Evolutionary conservation across 106 monocot genomes (phyloP).

Genomic region (Allium sativum): DNA sequence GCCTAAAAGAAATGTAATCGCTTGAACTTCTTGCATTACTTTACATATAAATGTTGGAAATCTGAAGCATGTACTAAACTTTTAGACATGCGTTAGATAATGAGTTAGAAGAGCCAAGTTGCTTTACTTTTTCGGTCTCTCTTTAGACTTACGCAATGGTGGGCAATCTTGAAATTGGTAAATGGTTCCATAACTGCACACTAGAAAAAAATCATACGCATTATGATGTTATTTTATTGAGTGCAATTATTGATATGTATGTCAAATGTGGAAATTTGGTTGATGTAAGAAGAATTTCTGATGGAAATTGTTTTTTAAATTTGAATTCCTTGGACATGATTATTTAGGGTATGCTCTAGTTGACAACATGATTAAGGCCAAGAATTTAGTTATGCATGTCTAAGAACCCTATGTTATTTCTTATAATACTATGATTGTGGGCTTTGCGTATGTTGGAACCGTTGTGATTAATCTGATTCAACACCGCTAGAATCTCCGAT

Average conservation of each 20-base stretch:
- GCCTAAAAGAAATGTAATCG: conserved; percentile 49
- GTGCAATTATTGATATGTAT: conserved; percentile 69
- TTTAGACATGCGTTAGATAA: conserved; percentile 35
- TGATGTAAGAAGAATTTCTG: conserved; percentile 51
- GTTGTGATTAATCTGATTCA: too few relatives aligned
- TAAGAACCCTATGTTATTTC: conserved; percentile 42
- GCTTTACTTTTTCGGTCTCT: conserved; percentile 35
- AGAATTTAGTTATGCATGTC: conserved; percentile 32
- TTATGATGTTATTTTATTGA: conserved; percentile 50
- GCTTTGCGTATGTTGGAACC: too few relatives aligned
- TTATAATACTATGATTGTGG: conserved; percentile 59
- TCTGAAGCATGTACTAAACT: conserved; percentile 31
- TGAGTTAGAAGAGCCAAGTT: conserved; percentile 30
- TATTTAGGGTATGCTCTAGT: conserved; percentile 43
- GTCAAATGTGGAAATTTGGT: conserved; percentile 40
- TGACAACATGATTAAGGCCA: conserved; percentile 37
- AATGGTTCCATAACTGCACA: conserved; percentile 36
- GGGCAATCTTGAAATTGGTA: conserved; percentile 42
- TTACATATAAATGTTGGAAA: conserved; percentile 25
- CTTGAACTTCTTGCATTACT: conserved; percentile 73
- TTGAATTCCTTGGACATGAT: conserved; percentile 58
- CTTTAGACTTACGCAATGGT: conserved; percentile 51
- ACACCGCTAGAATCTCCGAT: too few relatives aligned
- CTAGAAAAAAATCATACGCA: background rate
- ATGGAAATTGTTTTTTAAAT: conserved; percentile 17